Base-by-base conservation (phyloP, 176 grass and related monocot genomes). In the Dendrocalamus sinicus region DNA sequence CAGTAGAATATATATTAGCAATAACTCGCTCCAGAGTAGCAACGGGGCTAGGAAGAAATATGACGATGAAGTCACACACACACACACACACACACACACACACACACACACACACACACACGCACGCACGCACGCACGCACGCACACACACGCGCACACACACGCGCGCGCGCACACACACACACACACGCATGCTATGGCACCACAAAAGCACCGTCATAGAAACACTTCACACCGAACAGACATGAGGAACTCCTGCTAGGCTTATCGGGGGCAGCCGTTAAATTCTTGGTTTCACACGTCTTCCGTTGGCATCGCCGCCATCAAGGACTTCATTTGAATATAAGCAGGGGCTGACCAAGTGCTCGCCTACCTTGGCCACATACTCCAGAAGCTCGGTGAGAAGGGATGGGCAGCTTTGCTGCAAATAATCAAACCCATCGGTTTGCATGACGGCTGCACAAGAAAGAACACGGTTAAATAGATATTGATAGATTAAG, bases 381-480 rank as follows among this genome's bases (percentile, higher is more conserved):
- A 99, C 97, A 65, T 94, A 92, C 75, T 92, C 81, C n/a, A 99
- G 80, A 84, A 99, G 97, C 85, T 99, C 97, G 0, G 94, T 99
- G 67, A 99, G 85, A 77, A 99, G 82, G 51, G 92, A 92, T 2
- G 92, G 94, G 79, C 97, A 99, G 84, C 97, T 99, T 81, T 91
- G 90, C 82, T 96, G 94, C 88, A 99, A 91, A 88, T 99, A 99
- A 73, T 99, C 94, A 46, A 96, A 99, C 30, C 97, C 97, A 79
- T 99, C 97, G 2, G 94, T 99, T 84, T 99, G 97, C 97, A 99
- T 99, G 46, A 99, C 97, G 5, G 94, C 97, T 99, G 94, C 85
- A 91, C 45, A 63, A 59, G 30, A 74, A 90, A 65, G 60, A 46
- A 41, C 9, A 78, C 22, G 4, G 60, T 73, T 77, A 72, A 60